Evolutionary conservation across 1,284 basidiomycete genomes (phyloP).

Genomic region (Hypsizygus ulmarius): DNA sequence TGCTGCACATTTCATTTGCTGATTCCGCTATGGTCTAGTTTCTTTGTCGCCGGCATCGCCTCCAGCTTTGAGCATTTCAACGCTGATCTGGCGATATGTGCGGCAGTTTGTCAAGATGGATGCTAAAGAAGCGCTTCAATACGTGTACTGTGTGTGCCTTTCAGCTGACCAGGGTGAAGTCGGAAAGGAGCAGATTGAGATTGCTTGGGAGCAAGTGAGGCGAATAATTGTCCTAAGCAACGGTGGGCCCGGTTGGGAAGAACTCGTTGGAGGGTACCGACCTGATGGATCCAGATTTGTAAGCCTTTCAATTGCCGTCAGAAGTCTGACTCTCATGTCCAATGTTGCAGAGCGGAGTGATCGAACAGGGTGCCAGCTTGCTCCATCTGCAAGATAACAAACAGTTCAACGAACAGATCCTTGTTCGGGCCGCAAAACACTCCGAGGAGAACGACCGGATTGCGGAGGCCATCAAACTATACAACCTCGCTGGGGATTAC

Average conservation of each 20-base stretch:
- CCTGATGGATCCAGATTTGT: slow-evolving; percentile 88
- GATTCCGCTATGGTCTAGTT: slow-evolving; percentile 40
- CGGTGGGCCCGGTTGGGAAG: slow-evolving; percentile 82
- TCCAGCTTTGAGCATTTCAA: slow-evolving; percentile 78
- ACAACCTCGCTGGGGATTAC: slow-evolving; percentile 93
- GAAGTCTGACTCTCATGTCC: slow-evolving; percentile 1
- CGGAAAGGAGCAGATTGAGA: slow-evolving; percentile 82
- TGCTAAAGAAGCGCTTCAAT: slow-evolving; percentile 91
- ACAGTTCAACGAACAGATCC: slow-evolving; percentile 82
- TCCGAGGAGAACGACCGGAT: slow-evolving; percentile 78
- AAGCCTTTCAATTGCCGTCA: slow-evolving; percentile 32
- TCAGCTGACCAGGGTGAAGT: slow-evolving; percentile 72
- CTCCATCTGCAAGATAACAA: slow-evolving; percentile 71
- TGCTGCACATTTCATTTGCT: neutral
- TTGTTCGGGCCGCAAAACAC: slow-evolving; percentile 77
- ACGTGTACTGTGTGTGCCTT: slow-evolving; percentile 89
- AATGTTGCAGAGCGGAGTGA: slow-evolving; percentile 67
- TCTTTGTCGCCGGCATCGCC: slow-evolving; percentile 62
- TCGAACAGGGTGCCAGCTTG: slow-evolving; percentile 80
- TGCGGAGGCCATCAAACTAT: slow-evolving; percentile 91
- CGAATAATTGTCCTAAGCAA: slow-evolving; percentile 88
- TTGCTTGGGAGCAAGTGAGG: slow-evolving; percentile 84
- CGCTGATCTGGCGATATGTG: slow-evolving; percentile 90
- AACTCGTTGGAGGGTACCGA: slow-evolving; percentile 88
- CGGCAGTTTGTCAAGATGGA: slow-evolving; percentile 90